A percentile compares a stretch with the other conserved stretches of the same genome.
Evolutionary conservation across 352 stramenopile genomes (phyloP).

Genomic region (Stramenopiles sp.): DNA sequence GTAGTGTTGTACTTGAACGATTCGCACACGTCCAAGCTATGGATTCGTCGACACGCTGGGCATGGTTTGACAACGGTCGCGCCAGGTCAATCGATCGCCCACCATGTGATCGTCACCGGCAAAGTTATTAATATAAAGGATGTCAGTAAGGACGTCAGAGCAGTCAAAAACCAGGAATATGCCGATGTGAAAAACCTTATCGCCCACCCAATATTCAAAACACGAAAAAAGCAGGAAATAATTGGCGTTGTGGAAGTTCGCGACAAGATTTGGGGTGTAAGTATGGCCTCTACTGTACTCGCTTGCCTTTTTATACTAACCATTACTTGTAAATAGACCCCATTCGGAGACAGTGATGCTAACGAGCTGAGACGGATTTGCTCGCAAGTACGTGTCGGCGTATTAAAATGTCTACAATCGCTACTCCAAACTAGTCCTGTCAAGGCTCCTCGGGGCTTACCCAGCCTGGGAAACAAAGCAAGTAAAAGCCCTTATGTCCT

Average conservation of each 20-base stretch:
- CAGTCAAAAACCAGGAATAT: not conserved
- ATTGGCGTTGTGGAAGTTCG: not conserved
- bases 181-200: not conserved
- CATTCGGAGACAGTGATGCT: not conserved
- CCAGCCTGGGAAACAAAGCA: too few relatives aligned
- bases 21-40: not conserved
- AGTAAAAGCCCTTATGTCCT: not conserved
- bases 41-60: not conserved
- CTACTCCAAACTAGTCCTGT: not conserved
- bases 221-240: not conserved
- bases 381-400: not conserved
- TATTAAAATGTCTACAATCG: not conserved
- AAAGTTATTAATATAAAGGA: not conserved
- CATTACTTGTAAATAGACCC: too few relatives aligned
- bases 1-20: not conserved
- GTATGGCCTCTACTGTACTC: too few relatives aligned
- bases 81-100: not conserved
- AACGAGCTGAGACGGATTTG: not conserved
- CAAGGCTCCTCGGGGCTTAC: not conserved
- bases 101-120: not conserved
- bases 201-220: not conserved
- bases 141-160: not conserved
- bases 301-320: too few relatives aligned
- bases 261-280: not conserved
- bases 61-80: not conserved